Conservation (phyloP, 2,329 filamentous ascomycete genomes). For the Diaporthe aspalathi region DNA sequence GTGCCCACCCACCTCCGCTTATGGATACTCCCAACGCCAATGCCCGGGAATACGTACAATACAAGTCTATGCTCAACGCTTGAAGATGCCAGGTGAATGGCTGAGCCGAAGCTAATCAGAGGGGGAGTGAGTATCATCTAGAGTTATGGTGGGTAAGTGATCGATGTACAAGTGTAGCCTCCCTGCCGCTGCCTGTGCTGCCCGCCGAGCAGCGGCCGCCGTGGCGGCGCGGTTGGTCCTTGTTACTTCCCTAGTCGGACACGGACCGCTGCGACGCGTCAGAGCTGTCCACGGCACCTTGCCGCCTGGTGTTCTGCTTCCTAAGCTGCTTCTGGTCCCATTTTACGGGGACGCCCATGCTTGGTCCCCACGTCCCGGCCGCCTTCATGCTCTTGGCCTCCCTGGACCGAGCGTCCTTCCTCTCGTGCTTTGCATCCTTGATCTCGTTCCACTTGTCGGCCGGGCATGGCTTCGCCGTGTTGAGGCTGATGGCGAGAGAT, state of each 20-base stretch:
- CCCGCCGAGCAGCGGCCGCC: neutral
- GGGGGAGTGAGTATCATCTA: no score
- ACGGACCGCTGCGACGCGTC: conserved; percentile 7
- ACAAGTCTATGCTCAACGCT: no score
- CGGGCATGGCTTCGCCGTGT: conserved; percentile 37
- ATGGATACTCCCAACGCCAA: neutral
- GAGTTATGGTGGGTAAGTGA: no score
- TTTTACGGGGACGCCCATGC: conserved; percentile 36
- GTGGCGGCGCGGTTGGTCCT: neutral
- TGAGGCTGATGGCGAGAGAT: conserved; percentile 37
- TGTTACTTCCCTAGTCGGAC: neutral
- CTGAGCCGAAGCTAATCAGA: no score
- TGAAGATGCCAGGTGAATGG: no score
- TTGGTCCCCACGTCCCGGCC: conserved; percentile 34
- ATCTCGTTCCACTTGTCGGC: conserved; percentile 39
- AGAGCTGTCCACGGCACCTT: conserved; percentile 1
- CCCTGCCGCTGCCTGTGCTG: neutral
- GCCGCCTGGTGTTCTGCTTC: conserved; percentile 23
- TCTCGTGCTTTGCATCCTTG: conserved; percentile 37
- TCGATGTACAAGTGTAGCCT: no score
- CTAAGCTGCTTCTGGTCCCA: conserved; percentile 37
- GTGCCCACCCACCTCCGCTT: neutral
- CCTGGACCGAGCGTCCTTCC: conserved; percentile 36
- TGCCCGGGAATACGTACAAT: neutral
- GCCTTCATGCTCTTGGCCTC: conserved; percentile 39